A percentile compares a stretch with the other conserved stretches of the same genome.
phyloP scores from a whole-genome alignment of 2,329 filamentous ascomycete genomes.

The Dendryphion nanum region DNA sequence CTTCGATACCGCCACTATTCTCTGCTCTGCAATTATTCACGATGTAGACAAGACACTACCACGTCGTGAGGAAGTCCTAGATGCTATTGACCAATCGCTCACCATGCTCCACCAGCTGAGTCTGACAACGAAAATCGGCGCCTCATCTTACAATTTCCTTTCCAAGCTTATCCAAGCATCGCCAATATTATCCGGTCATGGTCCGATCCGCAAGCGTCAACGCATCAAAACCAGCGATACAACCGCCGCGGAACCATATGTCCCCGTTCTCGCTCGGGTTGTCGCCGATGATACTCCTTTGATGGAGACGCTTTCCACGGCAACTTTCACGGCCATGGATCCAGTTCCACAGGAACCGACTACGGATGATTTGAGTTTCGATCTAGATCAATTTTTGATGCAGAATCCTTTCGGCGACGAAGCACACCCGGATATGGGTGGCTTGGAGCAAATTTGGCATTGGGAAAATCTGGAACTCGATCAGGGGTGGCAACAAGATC shows the following conservation, averaged over 20 bases:
- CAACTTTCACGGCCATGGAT: slow-evolving; percentile 2
- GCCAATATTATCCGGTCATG: slow-evolving; percentile 18
- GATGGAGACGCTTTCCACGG: not conserved
- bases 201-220: slow-evolving; percentile 17
- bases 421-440: slow-evolving; percentile 22
- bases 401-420: slow-evolving; percentile 23
- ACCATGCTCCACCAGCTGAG: slow-evolving; percentile 31
- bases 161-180: slow-evolving; percentile 28
- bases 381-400: slow-evolving; percentile 28
- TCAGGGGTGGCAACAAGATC: too few relatives aligned
- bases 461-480: too few relatives aligned
- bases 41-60: slow-evolving; percentile 45
- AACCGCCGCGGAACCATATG: slow-evolving; percentile 1
- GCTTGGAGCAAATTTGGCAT: slow-evolving; percentile 33
- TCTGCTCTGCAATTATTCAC: slow-evolving; percentile 54
- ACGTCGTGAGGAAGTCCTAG: slow-evolving; percentile 42
- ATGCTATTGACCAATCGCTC: slow-evolving; percentile 37
- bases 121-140: slow-evolving; percentile 26
- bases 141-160: slow-evolving; percentile 30
- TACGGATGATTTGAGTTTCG: slow-evolving; percentile 21
- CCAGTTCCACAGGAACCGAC: slow-evolving; percentile 5
- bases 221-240: slow-evolving; percentile 5
- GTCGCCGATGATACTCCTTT: not conserved
- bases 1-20: slow-evolving; percentile 52
- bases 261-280: not conserved